These are phyloP conservation scores for Yamadazyma taylorii DNA, from an alignment of 1,139 yeast species.

Conservation along the genomic window DNA sequence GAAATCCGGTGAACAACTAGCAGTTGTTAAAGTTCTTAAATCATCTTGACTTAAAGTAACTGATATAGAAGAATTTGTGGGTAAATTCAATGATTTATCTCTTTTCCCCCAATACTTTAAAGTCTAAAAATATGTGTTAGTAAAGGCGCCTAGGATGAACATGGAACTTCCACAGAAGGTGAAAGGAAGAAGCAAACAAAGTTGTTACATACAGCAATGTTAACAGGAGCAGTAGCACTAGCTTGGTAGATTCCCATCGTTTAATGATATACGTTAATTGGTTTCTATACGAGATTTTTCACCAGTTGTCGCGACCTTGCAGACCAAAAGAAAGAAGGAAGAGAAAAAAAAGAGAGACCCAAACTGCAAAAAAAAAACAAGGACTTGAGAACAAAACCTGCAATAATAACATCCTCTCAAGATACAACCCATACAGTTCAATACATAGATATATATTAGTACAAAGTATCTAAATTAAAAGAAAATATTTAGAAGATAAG, in stretches of 20 bases:
- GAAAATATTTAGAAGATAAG: background rate
- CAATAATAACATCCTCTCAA: too few relatives aligned
- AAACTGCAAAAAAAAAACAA: too few relatives aligned
- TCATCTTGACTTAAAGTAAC: slow-evolving; percentile 91
- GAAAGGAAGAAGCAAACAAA: too few relatives aligned
- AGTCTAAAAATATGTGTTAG: slow-evolving; percentile 50
- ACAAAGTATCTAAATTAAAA: slow-evolving; percentile 1
- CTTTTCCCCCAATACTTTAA: slow-evolving; percentile 98
- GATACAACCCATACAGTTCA: too few relatives aligned
- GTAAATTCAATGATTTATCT: slow-evolving; percentile 80
- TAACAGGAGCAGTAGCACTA: slow-evolving; percentile 94
- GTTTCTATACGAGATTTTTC: background rate
- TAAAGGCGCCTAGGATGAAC: slow-evolving; percentile 10
- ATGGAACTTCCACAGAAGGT: background rate
- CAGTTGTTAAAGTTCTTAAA: slow-evolving; percentile 87
- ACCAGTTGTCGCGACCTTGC: background rate
- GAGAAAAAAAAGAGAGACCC: too few relatives aligned
- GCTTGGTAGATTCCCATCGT: slow-evolving; percentile 60
- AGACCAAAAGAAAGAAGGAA: too few relatives aligned
- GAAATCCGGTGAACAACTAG: slow-evolving; percentile 62
- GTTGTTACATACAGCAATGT: slow-evolving; percentile 72
- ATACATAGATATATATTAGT: slow-evolving; percentile 2
- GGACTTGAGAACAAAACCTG: background rate
- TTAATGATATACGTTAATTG: background rate
- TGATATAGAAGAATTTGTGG: slow-evolving; percentile 93